Conservation (phyloP, 805 yeast genomes). For the Saturnispora sanitii region DNA sequence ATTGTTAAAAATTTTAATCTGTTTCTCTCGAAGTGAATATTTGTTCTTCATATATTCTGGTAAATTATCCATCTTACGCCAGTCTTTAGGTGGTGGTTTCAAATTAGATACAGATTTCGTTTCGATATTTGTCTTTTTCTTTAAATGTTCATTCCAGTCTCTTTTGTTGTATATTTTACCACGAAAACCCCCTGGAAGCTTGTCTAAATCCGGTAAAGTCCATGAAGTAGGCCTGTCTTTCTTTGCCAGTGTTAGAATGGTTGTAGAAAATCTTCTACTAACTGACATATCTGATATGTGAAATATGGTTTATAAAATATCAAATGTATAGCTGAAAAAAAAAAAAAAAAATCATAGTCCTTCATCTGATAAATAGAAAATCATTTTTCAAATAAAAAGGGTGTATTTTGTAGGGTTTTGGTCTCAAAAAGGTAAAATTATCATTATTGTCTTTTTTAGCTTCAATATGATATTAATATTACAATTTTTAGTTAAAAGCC, state of each 20-base stretch:
- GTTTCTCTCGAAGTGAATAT: conserved; percentile 50
- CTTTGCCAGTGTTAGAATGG: not conserved
- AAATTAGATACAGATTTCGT: conserved; percentile 3
- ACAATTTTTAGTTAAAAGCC: no score
- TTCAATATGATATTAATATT: no score
- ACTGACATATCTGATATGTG: no score
- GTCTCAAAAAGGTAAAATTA: no score
- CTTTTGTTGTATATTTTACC: conserved; percentile 26
- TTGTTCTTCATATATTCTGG: conserved; percentile 69
- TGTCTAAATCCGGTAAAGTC: conserved; percentile 28
- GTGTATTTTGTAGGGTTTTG: no score
- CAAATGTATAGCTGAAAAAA: no score
- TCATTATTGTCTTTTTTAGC: no score
- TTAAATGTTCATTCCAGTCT: conserved; percentile 21
- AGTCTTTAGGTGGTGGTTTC: conserved; percentile 34
- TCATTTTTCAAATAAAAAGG: no score
- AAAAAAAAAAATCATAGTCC: no score
- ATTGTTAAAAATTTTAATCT: conserved; percentile 33
- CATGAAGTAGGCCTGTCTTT: conserved; percentile 24
- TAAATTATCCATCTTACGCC: conserved; percentile 33
- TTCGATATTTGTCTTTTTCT: conserved; percentile 9
- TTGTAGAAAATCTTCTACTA: not conserved
- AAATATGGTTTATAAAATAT: no score
- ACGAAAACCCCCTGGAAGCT: conserved; percentile 27
- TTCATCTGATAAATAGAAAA: no score